Evolutionary conservation across 1,284 basidiomycete genomes (phyloP).

Genomic region (Fomitopsis betulina): DNA sequence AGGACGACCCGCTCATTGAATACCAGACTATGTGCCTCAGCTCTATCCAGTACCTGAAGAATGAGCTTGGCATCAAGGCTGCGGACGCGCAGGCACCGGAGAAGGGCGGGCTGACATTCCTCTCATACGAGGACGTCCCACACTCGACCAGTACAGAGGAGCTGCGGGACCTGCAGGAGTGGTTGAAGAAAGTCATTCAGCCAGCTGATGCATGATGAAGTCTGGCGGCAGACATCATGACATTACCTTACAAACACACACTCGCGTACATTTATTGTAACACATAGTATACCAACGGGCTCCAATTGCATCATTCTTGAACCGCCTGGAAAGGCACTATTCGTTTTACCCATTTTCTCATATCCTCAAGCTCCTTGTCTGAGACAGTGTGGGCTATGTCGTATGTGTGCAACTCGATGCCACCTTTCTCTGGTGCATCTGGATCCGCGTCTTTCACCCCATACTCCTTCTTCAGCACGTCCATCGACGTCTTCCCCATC

Average conservation of each 20-base stretch:
- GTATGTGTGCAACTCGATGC: constrained; percentile 50
- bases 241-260: neutral
- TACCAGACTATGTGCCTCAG: constrained; percentile 37
- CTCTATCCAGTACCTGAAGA: constrained; percentile 52
- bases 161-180: constrained; percentile 59
- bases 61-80: constrained; percentile 40
- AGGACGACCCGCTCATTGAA: constrained; percentile 67
- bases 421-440: constrained; percentile 20
- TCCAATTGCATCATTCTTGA: neutral
- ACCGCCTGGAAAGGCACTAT: constrained; percentile 18
- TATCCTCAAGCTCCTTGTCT: constrained; percentile 58
- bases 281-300: neutral
- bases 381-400: constrained; percentile 58
- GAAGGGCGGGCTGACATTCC: constrained; percentile 36
- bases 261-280: neutral
- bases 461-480: constrained; percentile 47
- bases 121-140: constrained; percentile 53
- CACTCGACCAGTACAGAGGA: constrained; percentile 64
- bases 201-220: neutral
- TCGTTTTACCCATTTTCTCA: constrained; percentile 58
- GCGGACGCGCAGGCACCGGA: constrained; percentile 21
- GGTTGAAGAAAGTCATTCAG: constrained; percentile 45
- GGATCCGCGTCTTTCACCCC: constrained; percentile 35
- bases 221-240: neutral
- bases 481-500: constrained; percentile 44